phyloP scores from a whole-genome alignment of 1,139 yeast species.

The Sugiyamaella japonica region DNA sequence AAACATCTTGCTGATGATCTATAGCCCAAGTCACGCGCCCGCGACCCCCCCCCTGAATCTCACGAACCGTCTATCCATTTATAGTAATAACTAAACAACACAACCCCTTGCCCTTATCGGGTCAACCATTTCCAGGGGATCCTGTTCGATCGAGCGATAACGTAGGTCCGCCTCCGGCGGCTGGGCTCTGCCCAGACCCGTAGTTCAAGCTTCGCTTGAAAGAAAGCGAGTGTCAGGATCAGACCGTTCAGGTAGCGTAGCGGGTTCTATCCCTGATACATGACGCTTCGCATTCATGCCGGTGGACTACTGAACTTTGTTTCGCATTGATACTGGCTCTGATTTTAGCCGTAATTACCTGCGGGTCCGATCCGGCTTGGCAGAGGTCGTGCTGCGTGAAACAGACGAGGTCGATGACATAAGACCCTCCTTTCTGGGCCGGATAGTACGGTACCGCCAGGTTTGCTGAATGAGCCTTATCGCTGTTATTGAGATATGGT shows the following conservation, averaged over 20 bases:
- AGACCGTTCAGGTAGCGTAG: too few relatives aligned
- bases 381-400: too few relatives aligned
- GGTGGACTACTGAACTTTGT: background rate
- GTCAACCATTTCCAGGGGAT: background rate
- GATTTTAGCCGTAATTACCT: background rate
- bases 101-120: background rate
- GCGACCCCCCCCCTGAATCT: background rate
- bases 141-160: too few relatives aligned
- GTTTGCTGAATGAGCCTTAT: background rate
- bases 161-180: background rate
- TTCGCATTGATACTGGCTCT: background rate
- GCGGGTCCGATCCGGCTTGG: background rate
- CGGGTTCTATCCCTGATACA: too few relatives aligned
- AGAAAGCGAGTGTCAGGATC: too few relatives aligned
- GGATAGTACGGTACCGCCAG: background rate
- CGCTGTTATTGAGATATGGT: background rate
- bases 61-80: background rate
- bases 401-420: too few relatives aligned
- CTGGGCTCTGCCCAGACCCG: background rate
- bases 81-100: slow-evolving; percentile 5
- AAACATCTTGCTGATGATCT: slow-evolving; percentile 54
- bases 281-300: background rate
- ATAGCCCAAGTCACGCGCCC: slow-evolving; percentile 28
- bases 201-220: too few relatives aligned
- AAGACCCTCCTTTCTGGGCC: too few relatives aligned